phyloP scores from a whole-genome alignment of 2,329 filamentous ascomycete genomes.

The Trichoderma sp. region DNA sequence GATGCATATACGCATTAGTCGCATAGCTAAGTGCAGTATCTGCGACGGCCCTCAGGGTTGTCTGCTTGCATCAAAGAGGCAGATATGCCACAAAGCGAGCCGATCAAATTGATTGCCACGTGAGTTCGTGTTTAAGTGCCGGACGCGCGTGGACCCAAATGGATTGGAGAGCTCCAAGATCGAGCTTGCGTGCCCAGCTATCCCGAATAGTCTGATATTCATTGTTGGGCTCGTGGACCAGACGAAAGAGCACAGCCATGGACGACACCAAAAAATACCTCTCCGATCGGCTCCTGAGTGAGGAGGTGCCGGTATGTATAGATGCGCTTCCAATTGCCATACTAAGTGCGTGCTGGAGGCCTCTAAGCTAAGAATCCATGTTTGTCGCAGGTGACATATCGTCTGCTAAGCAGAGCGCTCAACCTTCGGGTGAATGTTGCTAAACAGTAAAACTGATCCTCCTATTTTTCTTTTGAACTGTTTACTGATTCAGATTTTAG shows the following conservation, averaged over 20 bases:
- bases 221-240: not conserved
- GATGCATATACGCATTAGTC: not conserved
- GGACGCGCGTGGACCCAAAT: slow-evolving; percentile 21
- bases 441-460: slow-evolving; percentile 68
- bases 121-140: slow-evolving; percentile 29
- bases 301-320: slow-evolving; percentile 68
- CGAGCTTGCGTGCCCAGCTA: not conserved
- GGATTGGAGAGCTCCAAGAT: not conserved
- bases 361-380: not conserved
- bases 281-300: slow-evolving; percentile 74
- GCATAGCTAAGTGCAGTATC: not conserved
- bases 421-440: slow-evolving; percentile 84
- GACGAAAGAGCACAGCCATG: slow-evolving; percentile 44
- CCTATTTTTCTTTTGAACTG: not conserved
- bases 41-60: not conserved
- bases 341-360: not conserved
- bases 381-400: slow-evolving; percentile 77
- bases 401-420: slow-evolving; percentile 77
- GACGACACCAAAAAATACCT: slow-evolving; percentile 72
- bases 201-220: not conserved
- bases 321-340: not conserved
- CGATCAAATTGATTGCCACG: slow-evolving; percentile 14
- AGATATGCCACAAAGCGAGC: slow-evolving; percentile 15
- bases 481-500: slow-evolving; percentile 49
- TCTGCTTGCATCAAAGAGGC: not conserved